Evolutionary conservation across 495 filamentous ascomycete species (phyloP), one percentile per base, ranked within the genome.

Genomic region (Hypoxylon cercidicola): DNA sequence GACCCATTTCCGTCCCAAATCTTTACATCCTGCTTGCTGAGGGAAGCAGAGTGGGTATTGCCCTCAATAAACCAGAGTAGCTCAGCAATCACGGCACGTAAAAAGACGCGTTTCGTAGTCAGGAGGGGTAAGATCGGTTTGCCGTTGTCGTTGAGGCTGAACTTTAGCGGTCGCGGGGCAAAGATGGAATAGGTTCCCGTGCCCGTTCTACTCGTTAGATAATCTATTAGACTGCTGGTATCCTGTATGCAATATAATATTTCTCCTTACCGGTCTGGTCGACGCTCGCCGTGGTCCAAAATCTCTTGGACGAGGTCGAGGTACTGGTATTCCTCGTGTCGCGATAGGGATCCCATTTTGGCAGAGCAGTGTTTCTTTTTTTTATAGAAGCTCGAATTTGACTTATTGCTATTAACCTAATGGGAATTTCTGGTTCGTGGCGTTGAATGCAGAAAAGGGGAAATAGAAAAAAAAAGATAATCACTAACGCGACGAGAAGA

Each of bases 1-100:
- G 87, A 90, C 57, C 94, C 95, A 73, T 99, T 98, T 72, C 91
- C 92, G 77, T 99, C 95, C 95, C 95, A 99, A 79, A 99, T 98
- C 75, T 96, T 96, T 69, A 98, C 86, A 11, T 92, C 91, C 10
- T 88, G 85, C 9, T 84, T 84, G 43, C 85, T 88, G 19, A 98
- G 88, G 0, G 92, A 80, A 3, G 83, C 68, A 0, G 90, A 90
- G 3, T 91, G 93, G 1, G 95, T 98, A 58, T 76, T 83, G 72
- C 92, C 93, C 25, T 84, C 81, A 71, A 99, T 87, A 79, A 99
- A 98, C 95, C 95, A 99, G 68, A 99, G 90, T 15, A 99, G 90
- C 74, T 99, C 95, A 68, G 89, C 90, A 69, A 98, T 81, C 37
- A 99, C 88, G 73, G 93, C 95, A 61, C 91, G 91, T 30, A 90